A percentile compares a stretch with the other conserved stretches of the same genome.
phyloP scores from a whole-genome alignment of 1,139 yeast species.

The Hyphopichia fennica region DNA sequence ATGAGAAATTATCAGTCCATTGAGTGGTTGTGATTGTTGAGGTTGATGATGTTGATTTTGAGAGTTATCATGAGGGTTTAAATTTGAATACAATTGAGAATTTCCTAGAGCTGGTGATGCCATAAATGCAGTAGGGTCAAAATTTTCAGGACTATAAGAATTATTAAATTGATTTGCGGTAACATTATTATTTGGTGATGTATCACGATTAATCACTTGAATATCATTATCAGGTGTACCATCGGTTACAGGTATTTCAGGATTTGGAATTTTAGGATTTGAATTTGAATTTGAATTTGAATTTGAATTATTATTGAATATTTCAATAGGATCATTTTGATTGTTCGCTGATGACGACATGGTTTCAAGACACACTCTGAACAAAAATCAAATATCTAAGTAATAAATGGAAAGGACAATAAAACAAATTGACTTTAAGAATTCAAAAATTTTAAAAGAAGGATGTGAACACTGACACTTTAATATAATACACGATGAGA shows the following conservation, averaged over 20 bases:
- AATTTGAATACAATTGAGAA: background rate
- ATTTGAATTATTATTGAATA: conserved; percentile 9
- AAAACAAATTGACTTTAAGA: too few relatives aligned
- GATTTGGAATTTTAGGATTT: background rate
- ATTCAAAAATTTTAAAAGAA: too few relatives aligned
- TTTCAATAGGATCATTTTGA: conserved; percentile 13
- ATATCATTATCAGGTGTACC: conserved; percentile 24
- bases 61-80: background rate
- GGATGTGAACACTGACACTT: too few relatives aligned
- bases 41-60: conserved; percentile 1
- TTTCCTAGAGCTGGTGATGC: background rate
- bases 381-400: too few relatives aligned
- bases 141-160: conserved; percentile 2
- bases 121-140: conserved; percentile 10
- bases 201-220: conserved; percentile 34
- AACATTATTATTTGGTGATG: conserved; percentile 7
- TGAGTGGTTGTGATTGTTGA: conserved; percentile 1
- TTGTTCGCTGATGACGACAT: background rate
- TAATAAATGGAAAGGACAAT: too few relatives aligned
- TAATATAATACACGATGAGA: too few relatives aligned
- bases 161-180: conserved; percentile 1
- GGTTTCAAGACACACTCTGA: background rate
- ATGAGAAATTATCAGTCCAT: conserved; percentile 7
- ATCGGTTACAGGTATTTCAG: conserved; percentile 8
- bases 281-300: background rate